Evolutionary conservation across 768 basidiomycete species (phyloP).

Genomic region (Dioszegia crocea): DNA sequence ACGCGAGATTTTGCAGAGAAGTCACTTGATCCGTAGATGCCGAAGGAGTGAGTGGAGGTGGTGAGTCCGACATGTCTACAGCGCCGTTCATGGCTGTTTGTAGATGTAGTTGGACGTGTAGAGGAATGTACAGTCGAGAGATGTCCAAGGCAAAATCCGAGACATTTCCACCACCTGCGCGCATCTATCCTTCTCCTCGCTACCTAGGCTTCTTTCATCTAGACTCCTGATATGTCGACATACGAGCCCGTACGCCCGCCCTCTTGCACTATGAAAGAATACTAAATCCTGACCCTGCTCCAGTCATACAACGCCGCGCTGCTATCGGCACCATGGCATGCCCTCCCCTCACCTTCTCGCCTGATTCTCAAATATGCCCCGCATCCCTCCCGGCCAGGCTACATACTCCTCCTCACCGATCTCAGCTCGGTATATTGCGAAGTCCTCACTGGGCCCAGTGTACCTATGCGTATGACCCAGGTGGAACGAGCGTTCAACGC

Average conservation of each 20-base stretch:
- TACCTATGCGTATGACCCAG: constrained; percentile 14
- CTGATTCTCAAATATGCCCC: constrained; percentile 25
- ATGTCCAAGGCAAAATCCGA: too few species aligned
- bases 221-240: neutral
- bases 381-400: constrained; percentile 24
- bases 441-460: constrained; percentile 13
- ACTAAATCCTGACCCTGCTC: neutral
- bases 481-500: neutral
- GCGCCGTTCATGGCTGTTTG: neutral
- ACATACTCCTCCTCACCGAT: constrained; percentile 32
- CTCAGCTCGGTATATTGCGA: constrained; percentile 20
- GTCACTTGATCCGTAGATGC: constrained; percentile 8
- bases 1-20: constrained; percentile 21
- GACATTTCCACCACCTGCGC: too few species aligned
- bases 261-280: neutral
- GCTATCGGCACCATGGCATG: constrained; percentile 18
- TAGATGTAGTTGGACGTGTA: too few species aligned
- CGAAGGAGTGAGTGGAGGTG: neutral
- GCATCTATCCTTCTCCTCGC: too few species aligned
- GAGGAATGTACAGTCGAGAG: too few species aligned
- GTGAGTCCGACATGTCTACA: neutral
- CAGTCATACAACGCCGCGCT: constrained; percentile 23
- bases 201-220: too few species aligned
- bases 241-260: neutral
- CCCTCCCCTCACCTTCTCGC: neutral